Conservation (phyloP, 148 eudicot genomes). For the Camellia granthamiana region DNA sequence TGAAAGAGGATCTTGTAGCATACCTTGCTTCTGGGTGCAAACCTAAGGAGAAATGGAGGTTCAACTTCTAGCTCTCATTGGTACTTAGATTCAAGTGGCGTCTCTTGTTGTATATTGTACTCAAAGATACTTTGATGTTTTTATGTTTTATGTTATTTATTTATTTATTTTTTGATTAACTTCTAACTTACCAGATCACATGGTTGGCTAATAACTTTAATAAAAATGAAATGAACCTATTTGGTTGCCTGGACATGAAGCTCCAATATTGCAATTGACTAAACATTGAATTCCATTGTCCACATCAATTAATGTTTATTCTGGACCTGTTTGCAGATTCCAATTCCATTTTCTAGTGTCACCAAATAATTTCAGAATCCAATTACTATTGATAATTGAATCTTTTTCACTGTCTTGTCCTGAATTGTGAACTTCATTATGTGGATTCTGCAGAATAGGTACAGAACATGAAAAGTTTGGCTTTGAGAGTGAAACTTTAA, state of each 20-base stretch:
- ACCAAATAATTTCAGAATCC: background rate
- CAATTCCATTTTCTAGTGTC: background rate
- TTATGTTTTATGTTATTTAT: background rate
- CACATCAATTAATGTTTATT: background rate
- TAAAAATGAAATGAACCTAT: background rate
- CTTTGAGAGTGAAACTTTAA: constrained; percentile 71
- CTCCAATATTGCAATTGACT: background rate
- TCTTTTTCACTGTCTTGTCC: background rate
- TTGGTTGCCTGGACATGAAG: background rate
- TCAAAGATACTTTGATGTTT: background rate
- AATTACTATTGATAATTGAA: background rate
- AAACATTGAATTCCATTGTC: background rate
- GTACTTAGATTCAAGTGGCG: constrained; percentile 16
- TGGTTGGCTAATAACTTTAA: too few species aligned
- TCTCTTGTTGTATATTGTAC: constrained; percentile 5
- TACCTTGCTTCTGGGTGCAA: constrained; percentile 98
- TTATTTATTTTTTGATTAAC: background rate
- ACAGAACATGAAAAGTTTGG: constrained; percentile 99
- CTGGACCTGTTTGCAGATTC: background rate
- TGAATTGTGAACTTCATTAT: constrained; percentile 1
- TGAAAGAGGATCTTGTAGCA: constrained; percentile 77
- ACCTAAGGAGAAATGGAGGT: constrained; percentile 99
- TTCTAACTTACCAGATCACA: background rate
- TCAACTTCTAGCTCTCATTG: constrained; percentile 34
- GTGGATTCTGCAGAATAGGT: constrained; percentile 67